Base-by-base conservation (phyloP, 805 yeast genomes). In the Lipomyces chichibuensis region DNA sequence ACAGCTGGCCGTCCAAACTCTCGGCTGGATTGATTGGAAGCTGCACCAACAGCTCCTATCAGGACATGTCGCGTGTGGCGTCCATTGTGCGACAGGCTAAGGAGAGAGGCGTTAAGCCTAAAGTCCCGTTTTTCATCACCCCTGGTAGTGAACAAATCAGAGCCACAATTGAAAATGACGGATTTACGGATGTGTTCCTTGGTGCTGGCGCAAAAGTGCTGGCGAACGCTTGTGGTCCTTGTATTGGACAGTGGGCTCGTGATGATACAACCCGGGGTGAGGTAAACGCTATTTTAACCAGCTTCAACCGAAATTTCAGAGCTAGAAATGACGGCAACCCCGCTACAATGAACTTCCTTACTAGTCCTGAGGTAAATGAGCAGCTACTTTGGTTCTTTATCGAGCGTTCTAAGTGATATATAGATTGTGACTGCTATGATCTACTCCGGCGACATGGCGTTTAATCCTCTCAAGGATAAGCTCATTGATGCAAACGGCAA, bases 171-270 rank as follows among this genome's bases (percentile, higher is more conserved):
- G 97, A 89, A 79, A 89, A 97, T 81, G 98, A 94, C 80, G 98
- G 98, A 70, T 89, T 90, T 80, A 87, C 94, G 74, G 84, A 89
- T 74, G 89, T 95, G 73, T 92, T 94, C 81, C 87, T 88, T 77
- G 92, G 91, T 76, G 90, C 89, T 75, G 98, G 98, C 74, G 98
- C 97, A 79, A 85, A 89, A 69, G 98, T 94, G 64, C 84, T 94
- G 78, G 98, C 98, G 69, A 94, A 94, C 79, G 98, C 98, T 67
- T 94, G 98, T 85, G 98, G 98, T 77, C 98, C 98, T 78, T 93
- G 98, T 86, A 93, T 93, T 78, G 98, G 98, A 77, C 98, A 94
- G 85, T 94, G 98, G 98, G 97, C 93, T 80, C 90, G 98, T 82
- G 90, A 85, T 77, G 93, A 91, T 79, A 87, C 91, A 80, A 14